phyloP scores from a whole-genome alignment of 768 basidiomycete genomes.

The Hericium rajendrae region DNA sequence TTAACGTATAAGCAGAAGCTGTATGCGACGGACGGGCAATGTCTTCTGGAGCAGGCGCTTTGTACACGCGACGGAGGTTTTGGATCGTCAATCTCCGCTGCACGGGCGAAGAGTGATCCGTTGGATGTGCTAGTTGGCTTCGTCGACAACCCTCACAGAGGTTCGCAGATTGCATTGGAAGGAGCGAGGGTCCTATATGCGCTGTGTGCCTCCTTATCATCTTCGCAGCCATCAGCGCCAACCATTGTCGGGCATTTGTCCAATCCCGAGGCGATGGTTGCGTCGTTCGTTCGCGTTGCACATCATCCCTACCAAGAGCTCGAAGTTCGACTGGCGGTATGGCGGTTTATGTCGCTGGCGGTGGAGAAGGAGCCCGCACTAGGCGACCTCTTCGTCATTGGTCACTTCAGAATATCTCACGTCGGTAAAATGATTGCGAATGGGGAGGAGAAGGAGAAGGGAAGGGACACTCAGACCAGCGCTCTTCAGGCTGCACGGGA shows the following conservation, averaged over 20 bases:
- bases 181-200: conserved; percentile 60
- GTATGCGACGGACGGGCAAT: conserved; percentile 21
- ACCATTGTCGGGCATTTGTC: conserved; percentile 73
- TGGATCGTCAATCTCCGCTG: conserved; percentile 33
- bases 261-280: conserved; percentile 63
- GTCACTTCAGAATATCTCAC: conserved; percentile 48
- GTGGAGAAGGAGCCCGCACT: conserved; percentile 84
- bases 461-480: conserved; percentile 30
- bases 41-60: conserved; percentile 67
- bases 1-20: conserved; percentile 53
- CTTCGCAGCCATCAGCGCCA: conserved; percentile 49
- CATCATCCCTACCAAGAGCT: conserved; percentile 77
- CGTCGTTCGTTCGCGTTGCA: conserved; percentile 59
- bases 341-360: conserved; percentile 75
- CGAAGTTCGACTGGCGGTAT: conserved; percentile 61
- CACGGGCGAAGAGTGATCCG: conserved; percentile 48
- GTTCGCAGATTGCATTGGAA: conserved; percentile 50
- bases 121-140: conserved; percentile 67
- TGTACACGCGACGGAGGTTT: conserved; percentile 52
- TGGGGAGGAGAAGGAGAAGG: conserved; percentile 18
- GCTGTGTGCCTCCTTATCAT: conserved; percentile 55
- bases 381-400: conserved; percentile 67
- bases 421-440: conserved; percentile 25
- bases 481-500: conserved; percentile 62
- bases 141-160: conserved; percentile 56